Percentiles rank a stretch among this genome's conserved stretches.
Conservation (phyloP, 1,284 basidiomycete genomes). For the Sanghuangporus weigelae region DNA sequence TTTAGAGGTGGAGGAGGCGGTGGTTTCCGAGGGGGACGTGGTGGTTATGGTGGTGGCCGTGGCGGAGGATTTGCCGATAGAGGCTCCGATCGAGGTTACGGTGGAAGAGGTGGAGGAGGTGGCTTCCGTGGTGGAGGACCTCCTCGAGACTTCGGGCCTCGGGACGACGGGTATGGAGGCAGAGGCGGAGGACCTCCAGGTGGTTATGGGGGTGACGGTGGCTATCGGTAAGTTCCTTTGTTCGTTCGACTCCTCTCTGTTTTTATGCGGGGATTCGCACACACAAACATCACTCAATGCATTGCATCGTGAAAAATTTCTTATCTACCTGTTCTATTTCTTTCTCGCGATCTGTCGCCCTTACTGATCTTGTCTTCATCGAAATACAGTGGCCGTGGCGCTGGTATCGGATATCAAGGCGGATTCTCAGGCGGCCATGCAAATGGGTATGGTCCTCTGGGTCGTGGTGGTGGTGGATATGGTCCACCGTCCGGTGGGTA, state of each 20-base stretch:
- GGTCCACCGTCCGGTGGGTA: constrained; percentile 41
- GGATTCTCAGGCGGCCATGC: constrained; percentile 24
- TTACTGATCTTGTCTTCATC: constrained; percentile 9
- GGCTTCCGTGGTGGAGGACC: constrained; percentile 5
- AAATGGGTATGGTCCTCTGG: constrained; percentile 40
- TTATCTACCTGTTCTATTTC: not conserved
- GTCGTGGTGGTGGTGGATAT: constrained; percentile 20
- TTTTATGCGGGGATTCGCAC: too few relatives aligned
- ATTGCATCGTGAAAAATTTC: not conserved
- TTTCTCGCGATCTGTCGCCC: not conserved
- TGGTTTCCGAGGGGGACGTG: constrained; percentile 20
- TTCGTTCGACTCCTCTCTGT: constrained; percentile 10
- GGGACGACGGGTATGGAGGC: constrained; percentile 12
- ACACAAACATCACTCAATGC: not conserved
- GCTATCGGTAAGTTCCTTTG: constrained; percentile 29
- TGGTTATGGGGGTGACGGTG: constrained; percentile 27
- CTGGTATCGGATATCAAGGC: constrained; percentile 65
- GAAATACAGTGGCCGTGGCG: constrained; percentile 56
- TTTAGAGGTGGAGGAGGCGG: constrained; percentile 23
- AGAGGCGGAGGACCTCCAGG: constrained; percentile 12
- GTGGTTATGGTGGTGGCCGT: constrained; percentile 27
- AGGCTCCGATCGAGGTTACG: constrained; percentile 12
- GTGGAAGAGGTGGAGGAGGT: constrained; percentile 26
- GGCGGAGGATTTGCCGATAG: constrained; percentile 11
- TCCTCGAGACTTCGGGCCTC: constrained; percentile 8